These are phyloP conservation scores for Acanthochlamys bracteata DNA, from an alignment of 106 monocot genomes.

Conservation along the genomic window DNA sequence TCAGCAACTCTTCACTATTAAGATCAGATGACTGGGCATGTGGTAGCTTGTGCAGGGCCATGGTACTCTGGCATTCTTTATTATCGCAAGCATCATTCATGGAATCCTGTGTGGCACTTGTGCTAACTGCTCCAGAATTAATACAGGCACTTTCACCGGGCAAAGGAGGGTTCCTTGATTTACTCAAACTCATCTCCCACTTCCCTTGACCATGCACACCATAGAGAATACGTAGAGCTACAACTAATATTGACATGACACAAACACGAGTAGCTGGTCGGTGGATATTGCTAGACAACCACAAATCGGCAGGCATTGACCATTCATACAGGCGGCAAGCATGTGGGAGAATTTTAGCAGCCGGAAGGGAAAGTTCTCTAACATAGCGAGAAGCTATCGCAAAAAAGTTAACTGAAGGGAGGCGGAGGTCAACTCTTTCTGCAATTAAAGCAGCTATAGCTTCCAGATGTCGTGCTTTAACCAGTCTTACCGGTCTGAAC, in stretches of 20 bases:
- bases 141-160: neutral
- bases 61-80: neutral
- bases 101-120: neutral
- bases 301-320: conserved; percentile 72
- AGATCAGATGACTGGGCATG: conserved; percentile 20
- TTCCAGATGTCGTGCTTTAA: conserved; percentile 65
- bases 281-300: conserved; percentile 50
- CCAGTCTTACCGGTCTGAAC: conserved; percentile 54
- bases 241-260: conserved; percentile 77
- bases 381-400: conserved; percentile 55
- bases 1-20: conserved; percentile 38
- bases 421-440: conserved; percentile 38
- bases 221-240: conserved; percentile 72
- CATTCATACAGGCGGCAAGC: conserved; percentile 74
- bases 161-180: conserved; percentile 3
- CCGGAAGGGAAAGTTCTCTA: conserved; percentile 47
- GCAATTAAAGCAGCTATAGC: conserved; percentile 62
- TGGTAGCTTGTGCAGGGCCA: conserved; percentile 2
- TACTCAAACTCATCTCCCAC: conserved; percentile 57
- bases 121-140: neutral
- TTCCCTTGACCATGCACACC: conserved; percentile 64
- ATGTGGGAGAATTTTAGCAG: conserved; percentile 56
- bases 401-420: conserved; percentile 83
- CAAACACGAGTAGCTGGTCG: conserved; percentile 66
- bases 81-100: neutral